phyloP scores from a whole-genome alignment of 257 asterid genomes.

The Forsythia viridissima region DNA sequence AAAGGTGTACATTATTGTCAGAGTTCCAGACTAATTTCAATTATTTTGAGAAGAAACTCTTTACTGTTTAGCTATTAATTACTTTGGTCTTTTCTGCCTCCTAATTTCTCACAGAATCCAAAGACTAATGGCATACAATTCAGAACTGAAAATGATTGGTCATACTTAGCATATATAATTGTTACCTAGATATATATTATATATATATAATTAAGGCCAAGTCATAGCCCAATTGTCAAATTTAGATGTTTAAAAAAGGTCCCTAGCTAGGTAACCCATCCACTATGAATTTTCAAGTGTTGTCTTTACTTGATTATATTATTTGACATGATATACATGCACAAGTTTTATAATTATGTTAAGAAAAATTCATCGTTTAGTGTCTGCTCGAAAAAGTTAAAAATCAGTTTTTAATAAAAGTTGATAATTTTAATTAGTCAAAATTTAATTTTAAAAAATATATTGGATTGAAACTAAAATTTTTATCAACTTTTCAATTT shows the following conservation, averaged over 20 bases:
- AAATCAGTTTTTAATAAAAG: no score
- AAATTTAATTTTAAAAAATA: no score
- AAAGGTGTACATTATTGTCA: conserved; percentile 10
- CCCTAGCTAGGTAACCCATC: neutral
- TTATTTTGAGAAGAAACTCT: conserved; percentile 11
- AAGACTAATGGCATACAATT: conserved; percentile 36
- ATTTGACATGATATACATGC: conserved; percentile 8
- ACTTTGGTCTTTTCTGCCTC: neutral
- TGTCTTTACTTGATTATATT: neutral
- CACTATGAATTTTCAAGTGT: neutral
- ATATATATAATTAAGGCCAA: neutral
- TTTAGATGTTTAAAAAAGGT: neutral
- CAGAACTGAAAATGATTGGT: conserved; percentile 27
- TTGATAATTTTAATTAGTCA: no score
- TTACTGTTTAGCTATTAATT: neutral
- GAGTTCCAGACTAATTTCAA: conserved; percentile 37
- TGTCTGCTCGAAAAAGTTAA: no score
- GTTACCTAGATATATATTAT: neutral
- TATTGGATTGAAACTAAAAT: no score
- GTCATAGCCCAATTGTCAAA: neutral
- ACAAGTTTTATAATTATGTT: neutral
- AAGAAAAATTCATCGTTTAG: neutral
- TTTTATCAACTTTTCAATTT: no score
- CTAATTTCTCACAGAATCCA: conserved; percentile 33
- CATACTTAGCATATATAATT: neutral